Evolutionary conservation across 2,329 filamentous ascomycete genomes (phyloP).

Genomic region (Colletotrichum lindemuthianum): DNA sequence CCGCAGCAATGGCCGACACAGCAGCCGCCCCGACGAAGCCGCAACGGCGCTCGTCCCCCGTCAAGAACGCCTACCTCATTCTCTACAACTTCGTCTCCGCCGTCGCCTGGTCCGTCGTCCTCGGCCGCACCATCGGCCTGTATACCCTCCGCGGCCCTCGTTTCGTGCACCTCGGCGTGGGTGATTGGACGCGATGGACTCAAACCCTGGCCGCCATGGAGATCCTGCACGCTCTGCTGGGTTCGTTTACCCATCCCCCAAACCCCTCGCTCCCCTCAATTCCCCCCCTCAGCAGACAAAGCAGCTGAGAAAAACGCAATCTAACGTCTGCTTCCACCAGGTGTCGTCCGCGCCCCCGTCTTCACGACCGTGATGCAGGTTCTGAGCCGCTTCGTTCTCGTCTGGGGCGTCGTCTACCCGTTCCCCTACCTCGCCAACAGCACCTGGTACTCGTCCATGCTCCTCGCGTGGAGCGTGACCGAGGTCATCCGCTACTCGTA

Average conservation of each 20-base stretch:
- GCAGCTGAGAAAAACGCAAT: background rate
- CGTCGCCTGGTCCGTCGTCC: constrained; percentile 80
- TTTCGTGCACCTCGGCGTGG: constrained; percentile 69
- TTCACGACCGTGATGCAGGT: constrained; percentile 92
- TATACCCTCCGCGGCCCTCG: constrained; percentile 65
- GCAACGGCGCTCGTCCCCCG: constrained; percentile 48
- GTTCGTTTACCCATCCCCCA: constrained; percentile 56
- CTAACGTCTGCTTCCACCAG: constrained; percentile 52
- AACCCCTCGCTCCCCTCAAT: no score
- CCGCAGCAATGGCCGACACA: constrained; percentile 34
- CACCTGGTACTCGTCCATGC: constrained; percentile 78
- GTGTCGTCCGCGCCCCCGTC: constrained; percentile 86
- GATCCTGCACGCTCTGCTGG: constrained; percentile 80
- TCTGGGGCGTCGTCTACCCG: constrained; percentile 82
- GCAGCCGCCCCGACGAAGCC: constrained; percentile 35
- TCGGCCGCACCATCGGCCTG: constrained; percentile 71
- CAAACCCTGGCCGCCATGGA: constrained; percentile 88
- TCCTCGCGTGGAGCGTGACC: constrained; percentile 88
- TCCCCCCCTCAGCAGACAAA: background rate
- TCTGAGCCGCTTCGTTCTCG: constrained; percentile 83
- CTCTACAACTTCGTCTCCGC: constrained; percentile 86
- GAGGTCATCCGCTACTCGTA: constrained; percentile 94
- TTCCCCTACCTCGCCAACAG: constrained; percentile 75
- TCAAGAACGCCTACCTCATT: constrained; percentile 77
- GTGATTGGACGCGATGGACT: constrained; percentile 78